Percentiles rank a stretch among this genome's conserved stretches.
Evolutionary conservation across 2,329 filamentous ascomycete genomes (phyloP).

Genomic region (Orbilia brochopaga): DNA sequence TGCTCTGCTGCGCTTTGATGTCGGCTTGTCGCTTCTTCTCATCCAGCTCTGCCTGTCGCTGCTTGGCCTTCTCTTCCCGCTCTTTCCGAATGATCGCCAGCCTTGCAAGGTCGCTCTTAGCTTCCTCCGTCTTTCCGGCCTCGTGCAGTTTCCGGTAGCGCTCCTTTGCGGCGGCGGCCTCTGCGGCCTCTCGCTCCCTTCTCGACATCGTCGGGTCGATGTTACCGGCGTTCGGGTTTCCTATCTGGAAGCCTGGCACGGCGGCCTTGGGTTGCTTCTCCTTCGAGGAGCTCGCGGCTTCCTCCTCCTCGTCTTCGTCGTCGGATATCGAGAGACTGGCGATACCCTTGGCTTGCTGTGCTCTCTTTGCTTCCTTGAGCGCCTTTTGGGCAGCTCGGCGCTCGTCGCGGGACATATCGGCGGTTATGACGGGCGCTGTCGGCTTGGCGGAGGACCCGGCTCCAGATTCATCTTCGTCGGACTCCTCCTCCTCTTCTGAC

Average conservation of each 20-base stretch:
- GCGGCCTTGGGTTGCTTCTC: conserved; percentile 50
- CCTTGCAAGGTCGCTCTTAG: conserved; percentile 83
- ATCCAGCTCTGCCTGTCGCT: conserved; percentile 71
- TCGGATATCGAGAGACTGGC: conserved; percentile 83
- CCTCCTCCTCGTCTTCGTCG: conserved; percentile 67
- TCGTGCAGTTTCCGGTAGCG: conserved; percentile 89
- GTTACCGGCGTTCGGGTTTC: conserved; percentile 55
- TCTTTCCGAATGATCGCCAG: conserved; percentile 82
- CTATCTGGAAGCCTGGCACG: conserved; percentile 17
- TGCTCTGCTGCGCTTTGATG: conserved; percentile 61
- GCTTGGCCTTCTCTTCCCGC: conserved; percentile 79
- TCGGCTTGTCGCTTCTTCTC: conserved; percentile 59
- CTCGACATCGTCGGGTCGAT: conserved; percentile 67
- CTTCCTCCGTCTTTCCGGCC: conserved; percentile 95
- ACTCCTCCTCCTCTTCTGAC: conserved; percentile 63
- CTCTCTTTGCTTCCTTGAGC: conserved; percentile 82
- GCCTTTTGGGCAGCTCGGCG: conserved; percentile 87
- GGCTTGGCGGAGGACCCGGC: conserved; percentile 57
- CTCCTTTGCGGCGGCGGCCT: conserved; percentile 87
- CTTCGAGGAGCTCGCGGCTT: conserved; percentile 60
- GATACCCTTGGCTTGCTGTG: conserved; percentile 72
- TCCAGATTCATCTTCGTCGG: conserved; percentile 61
- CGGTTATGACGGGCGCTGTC: conserved; percentile 58
- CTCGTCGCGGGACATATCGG: conserved; percentile 78
- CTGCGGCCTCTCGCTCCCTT: conserved; percentile 76